Evolutionary conservation across 805 yeast species (phyloP).

Genomic region (Cyberlindnera japonica): DNA sequence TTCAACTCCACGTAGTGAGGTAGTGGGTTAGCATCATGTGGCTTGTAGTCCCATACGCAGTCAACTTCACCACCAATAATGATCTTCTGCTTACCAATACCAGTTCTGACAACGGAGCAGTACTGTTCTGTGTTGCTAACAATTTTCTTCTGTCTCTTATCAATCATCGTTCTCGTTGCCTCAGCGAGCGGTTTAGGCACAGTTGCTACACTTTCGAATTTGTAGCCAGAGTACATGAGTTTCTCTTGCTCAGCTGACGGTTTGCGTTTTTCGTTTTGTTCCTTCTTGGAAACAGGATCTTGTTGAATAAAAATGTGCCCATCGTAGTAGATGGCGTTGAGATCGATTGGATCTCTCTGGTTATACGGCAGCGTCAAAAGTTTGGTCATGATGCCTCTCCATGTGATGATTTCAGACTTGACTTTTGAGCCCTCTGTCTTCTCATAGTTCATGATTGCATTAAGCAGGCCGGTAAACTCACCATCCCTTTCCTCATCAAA

Average conservation of each 20-base stretch:
- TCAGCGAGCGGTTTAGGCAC: slow-evolving; percentile 72
- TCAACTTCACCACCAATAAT: slow-evolving; percentile 89
- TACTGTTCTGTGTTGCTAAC: slow-evolving; percentile 77
- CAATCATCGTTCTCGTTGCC: slow-evolving; percentile 62
- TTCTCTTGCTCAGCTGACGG: slow-evolving; percentile 32
- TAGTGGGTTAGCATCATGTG: slow-evolving; percentile 41
- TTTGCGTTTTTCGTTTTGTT: slow-evolving; percentile 26
- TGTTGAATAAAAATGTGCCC: slow-evolving; percentile 65
- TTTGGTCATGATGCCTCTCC: slow-evolving; percentile 80
- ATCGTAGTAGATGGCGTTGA: slow-evolving; percentile 68
- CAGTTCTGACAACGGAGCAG: slow-evolving; percentile 76
- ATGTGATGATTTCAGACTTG: slow-evolving; percentile 68
- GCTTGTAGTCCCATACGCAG: slow-evolving; percentile 80
- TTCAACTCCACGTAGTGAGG: slow-evolving; percentile 83
- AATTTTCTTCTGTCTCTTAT: slow-evolving; percentile 52
- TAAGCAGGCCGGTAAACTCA: slow-evolving; percentile 53
- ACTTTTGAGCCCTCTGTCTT: slow-evolving; percentile 37
- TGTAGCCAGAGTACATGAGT: slow-evolving; percentile 68
- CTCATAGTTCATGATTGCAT: slow-evolving; percentile 57
- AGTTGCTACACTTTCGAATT: slow-evolving; percentile 79
- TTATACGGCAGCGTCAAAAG: slow-evolving; percentile 66
- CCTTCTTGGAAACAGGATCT: slow-evolving; percentile 25
- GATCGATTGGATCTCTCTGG: slow-evolving; percentile 50
- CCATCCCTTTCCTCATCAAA: slow-evolving; percentile 56
- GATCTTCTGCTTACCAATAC: slow-evolving; percentile 68